Percentiles rank a stretch among this genome's conserved stretches.
These are phyloP conservation scores for Pestalotiopsis sp. DNA, from an alignment of 2,329 filamentous ascomycete genomes.

Conservation along the genomic window DNA sequence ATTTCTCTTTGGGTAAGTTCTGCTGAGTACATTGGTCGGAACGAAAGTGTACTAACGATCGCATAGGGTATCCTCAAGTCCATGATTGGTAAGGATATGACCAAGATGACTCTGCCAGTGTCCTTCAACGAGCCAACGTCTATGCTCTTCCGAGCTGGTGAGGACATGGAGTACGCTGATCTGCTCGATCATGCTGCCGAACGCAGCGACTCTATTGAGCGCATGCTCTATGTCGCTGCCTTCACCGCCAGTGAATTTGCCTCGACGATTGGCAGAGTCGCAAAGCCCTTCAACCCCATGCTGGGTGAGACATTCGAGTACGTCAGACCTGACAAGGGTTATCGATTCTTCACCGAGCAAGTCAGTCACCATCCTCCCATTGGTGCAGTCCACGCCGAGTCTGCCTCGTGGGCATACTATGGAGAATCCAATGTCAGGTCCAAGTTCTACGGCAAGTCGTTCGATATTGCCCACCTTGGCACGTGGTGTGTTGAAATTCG, in stretches of 20 bases:
- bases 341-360: slow-evolving; percentile 98
- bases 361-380: slow-evolving; percentile 97
- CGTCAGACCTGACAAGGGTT: slow-evolving; percentile 91
- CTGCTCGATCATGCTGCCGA: slow-evolving; percentile 88
- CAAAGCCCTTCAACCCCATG: slow-evolving; percentile 97
- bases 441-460: slow-evolving; percentile 96
- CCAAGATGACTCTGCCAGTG: slow-evolving; percentile 97
- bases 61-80: slow-evolving; percentile 89
- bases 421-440: slow-evolving; percentile 94
- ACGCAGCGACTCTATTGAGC: slow-evolving; percentile 83
- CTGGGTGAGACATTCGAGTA: slow-evolving; percentile 98
- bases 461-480: slow-evolving; percentile 93
- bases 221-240: slow-evolving; percentile 90
- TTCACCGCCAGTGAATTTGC: slow-evolving; percentile 97
- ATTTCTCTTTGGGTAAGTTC: slow-evolving; percentile 89
- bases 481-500: slow-evolving; percentile 94
- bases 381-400: slow-evolving; percentile 90
- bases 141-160: slow-evolving; percentile 87
- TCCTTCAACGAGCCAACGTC: slow-evolving; percentile 99
- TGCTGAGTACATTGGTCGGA: background rate
- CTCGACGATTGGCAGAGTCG: slow-evolving; percentile 93
- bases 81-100: slow-evolving; percentile 99
- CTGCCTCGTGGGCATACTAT: slow-evolving; percentile 94
- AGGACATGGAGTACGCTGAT: slow-evolving; percentile 98
- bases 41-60: slow-evolving; percentile 23